These are phyloP conservation scores for Vitellaria paradoxa DNA, from an alignment of 179 eudicot genomes.

Conservation along the genomic window DNA sequence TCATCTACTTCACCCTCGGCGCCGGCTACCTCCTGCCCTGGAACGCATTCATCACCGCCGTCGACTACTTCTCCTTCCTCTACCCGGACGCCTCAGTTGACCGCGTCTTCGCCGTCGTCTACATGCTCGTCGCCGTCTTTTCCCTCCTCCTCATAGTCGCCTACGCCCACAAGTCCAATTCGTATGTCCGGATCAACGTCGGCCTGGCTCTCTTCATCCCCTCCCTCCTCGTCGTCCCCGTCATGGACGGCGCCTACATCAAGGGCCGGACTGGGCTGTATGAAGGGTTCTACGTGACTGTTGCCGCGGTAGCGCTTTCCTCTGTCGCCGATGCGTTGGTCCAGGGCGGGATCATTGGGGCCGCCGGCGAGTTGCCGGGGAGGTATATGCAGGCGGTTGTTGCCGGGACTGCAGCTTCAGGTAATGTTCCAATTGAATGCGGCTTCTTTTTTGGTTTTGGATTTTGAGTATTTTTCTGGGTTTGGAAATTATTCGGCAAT, in stretches of 20 bases:
- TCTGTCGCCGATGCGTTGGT: constrained; percentile 82
- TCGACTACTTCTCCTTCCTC: constrained; percentile 76
- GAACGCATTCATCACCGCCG: constrained; percentile 90
- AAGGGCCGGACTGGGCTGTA: constrained; percentile 55
- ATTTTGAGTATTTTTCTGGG: too few relatives aligned
- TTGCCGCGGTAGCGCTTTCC: constrained; percentile 52
- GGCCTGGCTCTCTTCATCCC: constrained; percentile 64
- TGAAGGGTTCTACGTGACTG: constrained; percentile 64
- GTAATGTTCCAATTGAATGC: constrained; percentile 25
- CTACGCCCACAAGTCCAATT: constrained; percentile 37
- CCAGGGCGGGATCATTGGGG: constrained; percentile 76
- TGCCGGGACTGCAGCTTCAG: constrained; percentile 95
- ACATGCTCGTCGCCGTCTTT: constrained; percentile 59
- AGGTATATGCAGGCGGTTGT: constrained; percentile 90
- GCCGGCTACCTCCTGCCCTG: constrained; percentile 76
- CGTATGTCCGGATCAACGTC: constrained; percentile 72
- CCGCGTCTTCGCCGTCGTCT: constrained; percentile 69
- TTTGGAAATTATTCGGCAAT: too few relatives aligned
- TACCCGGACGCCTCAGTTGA: constrained; percentile 81
- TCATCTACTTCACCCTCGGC: constrained; percentile 74
- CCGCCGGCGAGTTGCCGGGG: constrained; percentile 87
- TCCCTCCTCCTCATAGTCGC: constrained; percentile 50
- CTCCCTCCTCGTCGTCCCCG: constrained; percentile 55
- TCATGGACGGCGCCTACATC: constrained; percentile 53
- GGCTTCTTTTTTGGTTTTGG: background rate